Evolutionary conservation across 2,329 filamentous ascomycete genomes (phyloP).

Genomic region (Monosporascus sp.): DNA sequence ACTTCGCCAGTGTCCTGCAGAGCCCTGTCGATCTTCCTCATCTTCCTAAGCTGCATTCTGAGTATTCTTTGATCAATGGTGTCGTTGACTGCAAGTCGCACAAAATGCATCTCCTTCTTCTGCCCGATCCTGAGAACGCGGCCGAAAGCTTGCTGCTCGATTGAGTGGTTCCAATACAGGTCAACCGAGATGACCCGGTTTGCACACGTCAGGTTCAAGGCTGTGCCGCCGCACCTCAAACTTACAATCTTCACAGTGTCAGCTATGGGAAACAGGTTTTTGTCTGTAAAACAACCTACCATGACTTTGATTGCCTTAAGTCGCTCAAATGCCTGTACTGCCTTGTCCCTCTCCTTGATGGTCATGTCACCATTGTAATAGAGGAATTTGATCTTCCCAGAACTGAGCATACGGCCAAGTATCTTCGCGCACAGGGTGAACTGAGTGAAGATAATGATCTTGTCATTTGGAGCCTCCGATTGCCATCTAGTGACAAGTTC

Average conservation of each 20-base stretch:
- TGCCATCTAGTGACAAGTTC: constrained; percentile 1
- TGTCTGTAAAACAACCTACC: constrained; percentile 22
- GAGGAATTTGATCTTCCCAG: constrained; percentile 26
- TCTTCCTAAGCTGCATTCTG: neutral
- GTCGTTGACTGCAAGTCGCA: constrained; percentile 44
- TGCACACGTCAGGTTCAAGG: constrained; percentile 35
- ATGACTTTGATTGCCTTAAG: constrained; percentile 21
- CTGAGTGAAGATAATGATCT: constrained; percentile 4
- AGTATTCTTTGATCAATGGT: neutral
- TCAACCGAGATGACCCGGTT: constrained; percentile 52
- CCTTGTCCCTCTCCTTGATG: constrained; percentile 3
- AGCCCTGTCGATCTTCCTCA: neutral
- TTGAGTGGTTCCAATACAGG: constrained; percentile 55
- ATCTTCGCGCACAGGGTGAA: constrained; percentile 12
- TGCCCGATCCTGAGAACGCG: constrained; percentile 64
- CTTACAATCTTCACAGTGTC: constrained; percentile 25
- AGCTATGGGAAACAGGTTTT: constrained; percentile 2
- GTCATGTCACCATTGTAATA: constrained; percentile 30
- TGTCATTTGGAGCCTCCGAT: constrained; percentile 1
- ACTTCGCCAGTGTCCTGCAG: neutral
- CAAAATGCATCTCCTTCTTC: constrained; percentile 50
- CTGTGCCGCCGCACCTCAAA: constrained; percentile 29
- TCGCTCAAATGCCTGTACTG: constrained; percentile 18
- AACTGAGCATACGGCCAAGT: constrained; percentile 30
- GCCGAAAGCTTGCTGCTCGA: constrained; percentile 56